Base-by-base conservation (phyloP, 257 asterid species). In the Hygrophila difformis region DNA sequence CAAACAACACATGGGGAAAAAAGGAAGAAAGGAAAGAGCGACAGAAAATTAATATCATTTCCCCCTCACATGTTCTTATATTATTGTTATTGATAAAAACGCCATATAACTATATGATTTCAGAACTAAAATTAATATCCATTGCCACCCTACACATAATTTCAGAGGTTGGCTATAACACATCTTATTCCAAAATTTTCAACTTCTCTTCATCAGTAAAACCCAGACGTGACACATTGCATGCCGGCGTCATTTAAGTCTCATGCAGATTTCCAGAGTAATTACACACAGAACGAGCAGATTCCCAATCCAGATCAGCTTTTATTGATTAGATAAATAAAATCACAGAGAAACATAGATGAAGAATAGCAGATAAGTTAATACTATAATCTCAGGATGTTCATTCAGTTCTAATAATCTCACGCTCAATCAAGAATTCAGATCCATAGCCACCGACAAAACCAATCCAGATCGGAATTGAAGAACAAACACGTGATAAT, bases 381-480 rank as follows among this genome's bases (percentile, higher is more conserved):
- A 4, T 13, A 3, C 16, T 6, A 4, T 18, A 16, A 24, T 49
- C 55, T 11, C 1, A 14, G n/a, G n/a, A n/a, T n/a, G n/a, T n/a
- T n/a, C n/a, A 36, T n/a, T 45, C 39, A 24, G 28, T 47, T 11
- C 15, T 10, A 9, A 21, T 21, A 16, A 51, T 20, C 20, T 5
- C 17, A 34, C 7, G 36, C 39, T 33, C 18, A 24, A 24, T 24
- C 29, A 24, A 24, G 13, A 11, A 26, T 11, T 53, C 44, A 39
- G 61, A 47, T 47, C 57, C 60, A 63, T 14, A 35, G 38, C 26
- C 49, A 17, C 18, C 5, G 8, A 41, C 5, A 19, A 10, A 0
- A 9, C 28, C 7, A 18, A 6, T 18, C 49, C 44, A 56, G 55
- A 56, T 44, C 69, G 42, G 49, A 38, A 3, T 8, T 24, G 18